phyloP scores from a whole-genome alignment of 306 rosid genomes.

The Oxytropis ochrocephala region DNA sequence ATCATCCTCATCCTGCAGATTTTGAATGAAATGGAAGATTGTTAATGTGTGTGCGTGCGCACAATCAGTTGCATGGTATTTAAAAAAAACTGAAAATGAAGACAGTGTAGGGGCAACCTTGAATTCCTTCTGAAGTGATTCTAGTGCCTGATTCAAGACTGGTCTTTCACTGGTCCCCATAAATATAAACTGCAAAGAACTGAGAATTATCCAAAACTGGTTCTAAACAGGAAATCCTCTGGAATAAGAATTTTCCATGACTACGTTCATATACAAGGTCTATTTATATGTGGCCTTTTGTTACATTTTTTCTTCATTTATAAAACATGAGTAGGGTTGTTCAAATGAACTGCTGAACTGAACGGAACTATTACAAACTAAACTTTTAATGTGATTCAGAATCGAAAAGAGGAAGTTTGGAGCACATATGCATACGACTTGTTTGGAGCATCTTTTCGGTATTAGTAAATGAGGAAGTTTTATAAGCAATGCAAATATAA shows the following conservation, averaged over 20 bases:
- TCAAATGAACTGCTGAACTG: no score
- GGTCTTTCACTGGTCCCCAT: slow-evolving; percentile 37
- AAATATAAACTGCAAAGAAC: slow-evolving; percentile 56
- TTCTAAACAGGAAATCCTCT: slow-evolving; percentile 11
- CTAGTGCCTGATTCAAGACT: slow-evolving; percentile 29
- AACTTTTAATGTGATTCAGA: no score
- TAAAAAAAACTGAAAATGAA: neutral
- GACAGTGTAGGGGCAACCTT: slow-evolving; percentile 35
- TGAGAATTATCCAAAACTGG: slow-evolving; percentile 20
- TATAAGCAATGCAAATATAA: slow-evolving; percentile 9
- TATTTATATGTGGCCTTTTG: slow-evolving; percentile 1
- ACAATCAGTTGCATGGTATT: neutral
- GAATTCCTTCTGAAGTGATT: slow-evolving; percentile 41
- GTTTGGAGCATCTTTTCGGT: neutral
- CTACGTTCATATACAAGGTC: neutral
- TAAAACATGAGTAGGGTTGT: no score
- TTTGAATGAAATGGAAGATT: slow-evolving; percentile 12
- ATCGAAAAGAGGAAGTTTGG: no score
- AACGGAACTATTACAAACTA: no score
- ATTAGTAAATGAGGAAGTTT: neutral
- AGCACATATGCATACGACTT: slow-evolving; percentile 1
- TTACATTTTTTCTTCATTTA: slow-evolving; percentile 8
- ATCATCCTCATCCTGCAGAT: slow-evolving; percentile 58
- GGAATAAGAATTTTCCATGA: neutral
- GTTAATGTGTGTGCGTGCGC: neutral